Conservation (phyloP, 345 rosid genomes). For the Murraya koenigii region DNA sequence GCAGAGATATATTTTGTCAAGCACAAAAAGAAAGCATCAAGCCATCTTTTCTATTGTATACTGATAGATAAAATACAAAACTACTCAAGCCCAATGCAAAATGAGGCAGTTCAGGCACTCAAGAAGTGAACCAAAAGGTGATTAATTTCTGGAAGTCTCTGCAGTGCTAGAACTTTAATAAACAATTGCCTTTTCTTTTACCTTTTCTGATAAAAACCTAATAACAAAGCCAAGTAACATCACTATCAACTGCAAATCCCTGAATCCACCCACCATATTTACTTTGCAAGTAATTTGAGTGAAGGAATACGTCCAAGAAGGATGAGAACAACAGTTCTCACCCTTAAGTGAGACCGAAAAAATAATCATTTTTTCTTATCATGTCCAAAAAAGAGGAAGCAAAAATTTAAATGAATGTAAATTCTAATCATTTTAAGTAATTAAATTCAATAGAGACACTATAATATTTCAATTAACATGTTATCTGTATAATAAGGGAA, state of each 20-base stretch:
- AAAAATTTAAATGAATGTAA: not conserved
- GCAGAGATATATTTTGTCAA: not conserved
- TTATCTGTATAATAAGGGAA: too few relatives aligned
- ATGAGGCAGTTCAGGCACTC: not conserved
- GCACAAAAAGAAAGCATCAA: not conserved
- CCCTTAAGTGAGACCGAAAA: too few relatives aligned
- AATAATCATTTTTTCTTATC: too few relatives aligned
- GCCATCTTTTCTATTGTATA: not conserved
- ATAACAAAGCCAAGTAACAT: not conserved
- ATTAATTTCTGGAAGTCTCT: not conserved
- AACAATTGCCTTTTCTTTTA: not conserved
- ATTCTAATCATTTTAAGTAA: not conserved
- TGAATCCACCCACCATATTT: not conserved
- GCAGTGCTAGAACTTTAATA: not conserved
- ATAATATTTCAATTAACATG: not conserved
- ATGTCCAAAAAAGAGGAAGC: not conserved
- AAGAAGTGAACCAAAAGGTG: not conserved
- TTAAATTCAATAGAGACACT: not conserved
- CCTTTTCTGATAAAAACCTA: not conserved
- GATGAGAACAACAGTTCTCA: not conserved
- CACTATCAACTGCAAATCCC: not conserved
- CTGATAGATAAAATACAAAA: not conserved
- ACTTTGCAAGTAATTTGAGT: not conserved
- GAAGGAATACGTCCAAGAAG: not conserved
- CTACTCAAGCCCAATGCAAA: not conserved